A percentile compares a stretch with the other conserved stretches of the same genome.
phyloP scores from a whole-genome alignment of 768 basidiomycete species.

The Pholiota microspora region DNA sequence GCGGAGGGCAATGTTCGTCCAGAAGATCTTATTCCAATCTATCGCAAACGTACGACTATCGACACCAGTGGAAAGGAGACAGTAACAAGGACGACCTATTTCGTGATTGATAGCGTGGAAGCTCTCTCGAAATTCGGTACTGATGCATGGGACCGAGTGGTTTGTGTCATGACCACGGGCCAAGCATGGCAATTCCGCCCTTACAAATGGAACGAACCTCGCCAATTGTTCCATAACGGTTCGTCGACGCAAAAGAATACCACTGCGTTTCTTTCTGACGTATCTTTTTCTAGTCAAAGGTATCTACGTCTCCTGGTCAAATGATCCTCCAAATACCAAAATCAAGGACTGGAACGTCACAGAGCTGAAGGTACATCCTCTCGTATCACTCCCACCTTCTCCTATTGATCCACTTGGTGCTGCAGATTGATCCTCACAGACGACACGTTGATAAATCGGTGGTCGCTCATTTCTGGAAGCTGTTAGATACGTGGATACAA shows the following conservation, averaged over 20 bases:
- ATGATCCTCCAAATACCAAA: slow-evolving; percentile 84
- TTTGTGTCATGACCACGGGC: slow-evolving; percentile 97
- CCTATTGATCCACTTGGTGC: neutral
- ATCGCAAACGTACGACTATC: slow-evolving; percentile 75
- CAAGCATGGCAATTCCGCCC: slow-evolving; percentile 98
- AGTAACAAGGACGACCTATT: slow-evolving; percentile 62
- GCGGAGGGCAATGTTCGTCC: slow-evolving; percentile 70
- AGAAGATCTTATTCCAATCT: slow-evolving; percentile 86
- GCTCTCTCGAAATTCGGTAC: slow-evolving; percentile 89
- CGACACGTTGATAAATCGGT: slow-evolving; percentile 93
- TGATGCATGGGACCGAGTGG: slow-evolving; percentile 95
- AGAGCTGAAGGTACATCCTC: slow-evolving; percentile 71
- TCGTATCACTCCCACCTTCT: neutral
- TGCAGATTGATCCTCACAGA: slow-evolving; percentile 83
- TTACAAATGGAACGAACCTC: slow-evolving; percentile 96
- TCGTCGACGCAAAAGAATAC: too few species aligned
- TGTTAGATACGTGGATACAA: slow-evolving; percentile 82
- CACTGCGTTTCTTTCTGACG: neutral
- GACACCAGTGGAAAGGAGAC: slow-evolving; percentile 64
- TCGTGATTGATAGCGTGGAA: slow-evolving; percentile 90
- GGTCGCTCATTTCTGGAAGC: slow-evolving; percentile 96
- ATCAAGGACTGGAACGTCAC: slow-evolving; percentile 98
- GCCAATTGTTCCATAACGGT: slow-evolving; percentile 93
- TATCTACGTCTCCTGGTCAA: slow-evolving; percentile 91
- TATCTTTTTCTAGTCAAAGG: slow-evolving; percentile 72